Evolutionary conservation across 1,284 basidiomycete genomes (phyloP).

Genomic region (Malassezia vespertilionis): DNA sequence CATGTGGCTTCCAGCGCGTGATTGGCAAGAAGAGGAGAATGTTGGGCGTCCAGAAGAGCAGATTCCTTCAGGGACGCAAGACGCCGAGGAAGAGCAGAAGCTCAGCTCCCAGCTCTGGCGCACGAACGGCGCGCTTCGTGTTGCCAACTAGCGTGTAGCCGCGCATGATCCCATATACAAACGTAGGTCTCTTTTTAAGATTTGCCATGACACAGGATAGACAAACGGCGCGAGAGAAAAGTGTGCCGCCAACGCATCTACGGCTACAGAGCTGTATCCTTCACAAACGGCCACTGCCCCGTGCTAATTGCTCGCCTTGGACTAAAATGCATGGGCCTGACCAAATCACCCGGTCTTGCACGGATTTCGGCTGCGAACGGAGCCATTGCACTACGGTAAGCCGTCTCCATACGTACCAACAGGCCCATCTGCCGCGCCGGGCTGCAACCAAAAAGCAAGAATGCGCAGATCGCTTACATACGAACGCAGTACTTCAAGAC

Average conservation of each 20-base stretch:
- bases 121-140: not conserved
- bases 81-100: constrained; percentile 2
- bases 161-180: too few relatives aligned
- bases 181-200: too few relatives aligned
- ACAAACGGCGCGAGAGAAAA: too few relatives aligned
- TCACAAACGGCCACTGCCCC: constrained; percentile 26
- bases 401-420: not conserved
- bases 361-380: constrained; percentile 20
- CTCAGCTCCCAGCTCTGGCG: constrained; percentile 5
- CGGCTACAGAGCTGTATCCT: constrained; percentile 1
- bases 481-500: constrained; percentile 27
- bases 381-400: constrained; percentile 25
- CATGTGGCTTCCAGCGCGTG: constrained; percentile 10
- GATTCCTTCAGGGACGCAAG: too few relatives aligned
- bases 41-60: not conserved
- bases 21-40: not conserved
- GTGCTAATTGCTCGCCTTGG: constrained; percentile 31
- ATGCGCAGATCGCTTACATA: constrained; percentile 25
- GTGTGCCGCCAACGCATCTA: not conserved
- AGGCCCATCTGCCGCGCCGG: constrained; percentile 6
- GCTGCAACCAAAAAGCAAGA: constrained; percentile 36
- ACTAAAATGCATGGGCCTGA: constrained; percentile 43
- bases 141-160: not conserved
- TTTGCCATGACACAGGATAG: too few relatives aligned
- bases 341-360: constrained; percentile 33